Base-by-base conservation (phyloP, 306 rosid species). In the Senna siamea region DNA sequence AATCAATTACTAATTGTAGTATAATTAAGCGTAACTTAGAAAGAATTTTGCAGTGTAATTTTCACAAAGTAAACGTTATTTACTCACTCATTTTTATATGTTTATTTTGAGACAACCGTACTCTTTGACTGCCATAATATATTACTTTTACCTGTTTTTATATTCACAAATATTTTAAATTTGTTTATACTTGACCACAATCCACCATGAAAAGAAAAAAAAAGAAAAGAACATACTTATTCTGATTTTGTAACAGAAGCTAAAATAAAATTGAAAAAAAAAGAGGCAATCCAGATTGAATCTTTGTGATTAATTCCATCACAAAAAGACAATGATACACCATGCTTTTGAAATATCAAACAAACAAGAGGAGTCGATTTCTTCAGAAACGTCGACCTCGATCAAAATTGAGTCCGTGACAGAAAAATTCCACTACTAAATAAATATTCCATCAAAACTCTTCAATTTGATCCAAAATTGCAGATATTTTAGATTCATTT, bases 401-500 rank as follows among this genome's bases (percentile, higher is more conserved):
- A n/a, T n/a, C n/a, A n/a, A 9, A 64, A 64, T 37, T 26, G 30
- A 26, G 30, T 44, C 62, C 35, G 13, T 7, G 52, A 46, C 20
- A 44, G 9, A 46, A 22, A 75, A 75, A 37, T 35, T 38, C 70
- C 40, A 50, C 52, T 19, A 18, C 23, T 8, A 22, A n/a, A n/a
- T n/a, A n/a, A n/a, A 37, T 66, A 11, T 46, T 40, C 20, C 7
- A 51, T 51, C 23, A 35, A 43, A 32, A 7, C 51, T 0, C 47
- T 14, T 11, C 55, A 70, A 28, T 19, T 81, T 50, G 9, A 66
- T 66, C 70, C 55, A 51, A 40, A 59, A 55, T 2, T 58, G 8
- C 18, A 78, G 17, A 70, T 18, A 70, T 18, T 23, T 47, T 20
- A 50, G 55, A 35, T 17, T 34, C 46, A 22, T 66, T 76, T 53